A percentile compares a stretch with the other conserved stretches of the same genome.
Conservation (phyloP, 106 monocot species). For the Cymbidium sinense region DNA sequence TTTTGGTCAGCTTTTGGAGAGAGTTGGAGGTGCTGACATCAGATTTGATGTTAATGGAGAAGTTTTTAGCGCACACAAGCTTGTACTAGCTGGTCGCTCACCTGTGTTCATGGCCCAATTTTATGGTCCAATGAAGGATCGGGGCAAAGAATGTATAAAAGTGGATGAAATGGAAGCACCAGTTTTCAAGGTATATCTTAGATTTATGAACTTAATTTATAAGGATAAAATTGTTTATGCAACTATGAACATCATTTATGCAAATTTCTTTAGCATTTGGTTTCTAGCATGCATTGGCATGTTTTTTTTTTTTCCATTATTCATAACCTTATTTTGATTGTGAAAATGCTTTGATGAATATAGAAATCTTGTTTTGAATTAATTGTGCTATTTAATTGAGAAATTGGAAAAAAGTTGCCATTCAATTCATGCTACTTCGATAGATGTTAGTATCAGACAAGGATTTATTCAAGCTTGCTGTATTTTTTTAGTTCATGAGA, state of each 20-base stretch:
- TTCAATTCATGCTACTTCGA: neutral
- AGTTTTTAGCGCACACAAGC: slow-evolving; percentile 65
- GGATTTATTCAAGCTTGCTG: neutral
- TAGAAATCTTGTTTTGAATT: neutral
- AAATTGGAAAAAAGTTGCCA: neutral
- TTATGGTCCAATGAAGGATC: slow-evolving; percentile 88
- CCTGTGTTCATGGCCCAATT: slow-evolving; percentile 97
- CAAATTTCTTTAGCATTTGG: neutral
- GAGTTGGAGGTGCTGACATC: slow-evolving; percentile 55
- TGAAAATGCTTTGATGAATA: neutral
- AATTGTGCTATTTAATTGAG: neutral
- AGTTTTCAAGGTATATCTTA: slow-evolving; percentile 73
- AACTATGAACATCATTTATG: neutral
- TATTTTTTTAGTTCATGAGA: too few relatives aligned
- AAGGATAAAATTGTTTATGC: neutral
- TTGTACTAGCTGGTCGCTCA: slow-evolving; percentile 77
- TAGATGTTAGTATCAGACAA: neutral
- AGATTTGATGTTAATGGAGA: slow-evolving; percentile 82
- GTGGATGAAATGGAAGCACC: slow-evolving; percentile 86
- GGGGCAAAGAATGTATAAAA: slow-evolving; percentile 48
- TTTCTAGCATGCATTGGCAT: neutral
- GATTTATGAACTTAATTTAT: neutral
- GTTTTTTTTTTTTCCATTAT: neutral
- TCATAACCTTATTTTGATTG: neutral
- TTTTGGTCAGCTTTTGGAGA: slow-evolving; percentile 67